These are phyloP conservation scores for Penicillium argentinense DNA, from an alignment of 495 filamentous ascomycete genomes.

Conservation along the genomic window DNA sequence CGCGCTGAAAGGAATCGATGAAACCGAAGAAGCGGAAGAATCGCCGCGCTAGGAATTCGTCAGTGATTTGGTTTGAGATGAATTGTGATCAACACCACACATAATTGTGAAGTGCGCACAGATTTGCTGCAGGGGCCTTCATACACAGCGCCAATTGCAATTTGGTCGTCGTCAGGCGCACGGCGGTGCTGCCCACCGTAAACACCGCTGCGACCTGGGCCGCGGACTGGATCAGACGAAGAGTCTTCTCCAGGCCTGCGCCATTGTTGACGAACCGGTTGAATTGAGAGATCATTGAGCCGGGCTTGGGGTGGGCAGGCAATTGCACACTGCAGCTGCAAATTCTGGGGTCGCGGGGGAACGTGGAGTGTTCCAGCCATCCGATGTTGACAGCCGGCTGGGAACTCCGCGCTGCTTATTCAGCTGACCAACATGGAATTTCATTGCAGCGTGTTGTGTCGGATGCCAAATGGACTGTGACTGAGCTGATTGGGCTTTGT, in stretches of 20 bases:
- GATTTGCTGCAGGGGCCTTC: too few relatives aligned
- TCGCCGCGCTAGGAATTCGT: slow-evolving; percentile 39
- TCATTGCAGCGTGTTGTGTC: too few relatives aligned
- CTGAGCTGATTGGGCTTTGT: too few relatives aligned
- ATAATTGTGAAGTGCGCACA: too few relatives aligned
- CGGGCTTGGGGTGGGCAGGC: neutral
- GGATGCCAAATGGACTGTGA: too few relatives aligned
- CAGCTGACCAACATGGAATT: too few relatives aligned
- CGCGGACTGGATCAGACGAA: slow-evolving; percentile 59
- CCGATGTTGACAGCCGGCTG: slow-evolving; percentile 4
- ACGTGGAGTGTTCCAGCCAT: too few relatives aligned
- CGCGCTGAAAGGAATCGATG: slow-evolving; percentile 56
- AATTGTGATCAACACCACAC: too few relatives aligned
- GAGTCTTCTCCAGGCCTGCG: slow-evolving; percentile 59
- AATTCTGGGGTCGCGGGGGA: slow-evolving; percentile 2
- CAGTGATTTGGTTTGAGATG: neutral
- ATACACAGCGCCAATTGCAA: slow-evolving; percentile 36
- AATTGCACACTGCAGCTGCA: neutral
- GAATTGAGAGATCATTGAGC: slow-evolving; percentile 28
- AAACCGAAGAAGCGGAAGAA: slow-evolving; percentile 65
- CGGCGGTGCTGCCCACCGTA: slow-evolving; percentile 24
- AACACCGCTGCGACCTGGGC: slow-evolving; percentile 49
- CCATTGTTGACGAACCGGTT: slow-evolving; percentile 36
- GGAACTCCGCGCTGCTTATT: slow-evolving; percentile 2
- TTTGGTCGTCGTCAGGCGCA: slow-evolving; percentile 29